phyloP scores from a whole-genome alignment of 768 basidiomycete genomes.

The Pilatotrama ljubarskyi region DNA sequence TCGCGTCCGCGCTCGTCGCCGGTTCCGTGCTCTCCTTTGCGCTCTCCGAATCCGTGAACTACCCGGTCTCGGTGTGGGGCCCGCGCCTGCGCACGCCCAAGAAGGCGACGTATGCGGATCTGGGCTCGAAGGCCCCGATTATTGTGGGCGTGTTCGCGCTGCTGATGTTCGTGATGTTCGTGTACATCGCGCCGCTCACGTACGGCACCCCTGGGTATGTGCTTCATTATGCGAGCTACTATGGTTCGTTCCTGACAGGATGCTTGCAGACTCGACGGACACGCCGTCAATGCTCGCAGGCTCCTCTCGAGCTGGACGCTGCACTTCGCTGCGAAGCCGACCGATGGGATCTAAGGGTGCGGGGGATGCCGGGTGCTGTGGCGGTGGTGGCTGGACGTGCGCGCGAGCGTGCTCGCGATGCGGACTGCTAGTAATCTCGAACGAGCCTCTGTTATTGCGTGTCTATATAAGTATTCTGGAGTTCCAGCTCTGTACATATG shows the following conservation, averaged over 20 bases:
- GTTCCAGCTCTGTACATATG: neutral
- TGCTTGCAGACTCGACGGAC: constrained; percentile 69
- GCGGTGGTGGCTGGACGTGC: neutral
- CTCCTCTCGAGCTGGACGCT: constrained; percentile 90
- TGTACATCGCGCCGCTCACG: constrained; percentile 85
- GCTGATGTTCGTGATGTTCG: constrained; percentile 62
- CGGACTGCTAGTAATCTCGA: neutral
- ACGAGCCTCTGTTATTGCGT: neutral
- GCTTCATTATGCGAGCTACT: constrained; percentile 7
- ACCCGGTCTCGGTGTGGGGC: constrained; percentile 79
- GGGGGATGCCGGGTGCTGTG: neutral
- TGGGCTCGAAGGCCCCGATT: constrained; percentile 75
- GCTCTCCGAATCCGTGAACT: constrained; percentile 88
- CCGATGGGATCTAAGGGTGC: neutral
- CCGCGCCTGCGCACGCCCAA: constrained; percentile 34
- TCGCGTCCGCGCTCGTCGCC: constrained; percentile 89
- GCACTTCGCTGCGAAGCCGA: constrained; percentile 79
- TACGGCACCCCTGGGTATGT: constrained; percentile 96
- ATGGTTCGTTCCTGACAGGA: constrained; percentile 8
- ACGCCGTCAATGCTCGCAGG: constrained; percentile 80
- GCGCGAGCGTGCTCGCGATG: neutral
- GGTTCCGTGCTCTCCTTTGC: constrained; percentile 91
- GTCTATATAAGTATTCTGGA: constrained; percentile 6
- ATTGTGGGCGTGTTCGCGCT: constrained; percentile 58
- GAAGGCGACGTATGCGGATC: constrained; percentile 58